A percentile compares a stretch with the other conserved stretches of the same genome.
These are phyloP conservation scores for Exophiala dermatitidis DNA, from an alignment of 2,329 filamentous ascomycete genomes.

Conservation along the genomic window DNA sequence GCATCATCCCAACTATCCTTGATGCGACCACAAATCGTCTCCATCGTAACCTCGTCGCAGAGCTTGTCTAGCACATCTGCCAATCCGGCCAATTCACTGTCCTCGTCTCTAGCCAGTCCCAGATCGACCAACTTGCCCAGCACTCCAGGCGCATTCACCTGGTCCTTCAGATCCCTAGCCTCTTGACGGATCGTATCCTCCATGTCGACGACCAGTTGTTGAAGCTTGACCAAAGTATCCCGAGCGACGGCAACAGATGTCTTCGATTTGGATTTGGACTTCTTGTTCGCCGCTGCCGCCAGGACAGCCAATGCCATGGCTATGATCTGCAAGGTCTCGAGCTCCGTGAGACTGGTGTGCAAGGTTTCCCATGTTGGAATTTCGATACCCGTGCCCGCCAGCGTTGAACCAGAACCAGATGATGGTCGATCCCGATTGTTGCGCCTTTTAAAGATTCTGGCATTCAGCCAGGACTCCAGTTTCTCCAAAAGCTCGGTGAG, in stretches of 20 bases:
- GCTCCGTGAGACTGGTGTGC: conserved; percentile 33
- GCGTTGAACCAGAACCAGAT: neutral
- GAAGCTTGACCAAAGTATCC: conserved; percentile 5
- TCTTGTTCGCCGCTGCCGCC: conserved; percentile 1
- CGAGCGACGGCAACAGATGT: neutral
- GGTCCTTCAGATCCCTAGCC: conserved; percentile 33
- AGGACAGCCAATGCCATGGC: conserved; percentile 30
- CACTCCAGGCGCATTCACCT: conserved; percentile 36
- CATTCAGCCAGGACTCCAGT: conserved; percentile 8
- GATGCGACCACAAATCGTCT: conserved; percentile 39
- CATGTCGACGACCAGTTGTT: conserved; percentile 9
- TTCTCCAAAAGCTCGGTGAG: neutral
- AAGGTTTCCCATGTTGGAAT: conserved; percentile 38
- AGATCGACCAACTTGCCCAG: conserved; percentile 38
- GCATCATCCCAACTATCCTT: conserved; percentile 45
- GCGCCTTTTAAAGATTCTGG: neutral
- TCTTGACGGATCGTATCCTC: conserved; percentile 34
- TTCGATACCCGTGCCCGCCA: conserved; percentile 18
- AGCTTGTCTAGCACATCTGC: conserved; percentile 31
- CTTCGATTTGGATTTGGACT: conserved; percentile 12
- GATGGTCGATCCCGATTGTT: neutral
- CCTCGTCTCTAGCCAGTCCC: conserved; percentile 29
- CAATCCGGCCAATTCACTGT: neutral
- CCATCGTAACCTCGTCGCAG: conserved; percentile 35
- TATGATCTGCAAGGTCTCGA: conserved; percentile 38